Conservation (phyloP, 2,329 filamentous ascomycete genomes). For the Penicillium sp. region DNA sequence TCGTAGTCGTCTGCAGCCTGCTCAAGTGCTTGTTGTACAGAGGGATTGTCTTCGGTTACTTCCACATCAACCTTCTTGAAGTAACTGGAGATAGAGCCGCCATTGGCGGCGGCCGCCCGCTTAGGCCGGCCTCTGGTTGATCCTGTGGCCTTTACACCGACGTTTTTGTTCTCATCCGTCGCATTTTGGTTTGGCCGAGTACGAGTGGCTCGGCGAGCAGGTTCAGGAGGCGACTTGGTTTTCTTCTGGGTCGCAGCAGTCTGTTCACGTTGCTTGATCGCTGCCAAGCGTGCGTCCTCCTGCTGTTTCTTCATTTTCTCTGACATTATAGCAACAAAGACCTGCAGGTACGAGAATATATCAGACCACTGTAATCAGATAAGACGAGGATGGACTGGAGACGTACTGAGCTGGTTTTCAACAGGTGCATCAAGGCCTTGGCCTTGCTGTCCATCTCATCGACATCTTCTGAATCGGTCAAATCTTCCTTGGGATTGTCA, state of each 20-base stretch:
- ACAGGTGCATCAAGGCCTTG: slow-evolving; percentile 46
- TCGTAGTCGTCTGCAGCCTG: slow-evolving; percentile 59
- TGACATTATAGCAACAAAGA: slow-evolving; percentile 52
- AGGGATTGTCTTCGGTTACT: slow-evolving; percentile 53
- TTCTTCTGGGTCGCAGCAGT: slow-evolving; percentile 29
- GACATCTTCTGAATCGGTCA: slow-evolving; percentile 29
- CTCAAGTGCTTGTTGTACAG: slow-evolving; percentile 58
- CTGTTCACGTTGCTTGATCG: slow-evolving; percentile 33
- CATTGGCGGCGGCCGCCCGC: slow-evolving; percentile 27
- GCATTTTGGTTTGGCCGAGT: slow-evolving; percentile 24
- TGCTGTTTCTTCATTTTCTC: slow-evolving; percentile 52
- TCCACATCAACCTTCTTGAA: slow-evolving; percentile 61
- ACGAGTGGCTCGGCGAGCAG: slow-evolving; percentile 36
- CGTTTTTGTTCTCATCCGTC: slow-evolving; percentile 18
- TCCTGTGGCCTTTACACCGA: slow-evolving; percentile 23
- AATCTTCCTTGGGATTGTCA: slow-evolving; percentile 23
- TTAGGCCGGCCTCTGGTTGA: slow-evolving; percentile 32
- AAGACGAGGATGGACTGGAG: background rate
- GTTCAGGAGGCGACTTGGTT: slow-evolving; percentile 23
- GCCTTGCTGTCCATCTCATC: slow-evolving; percentile 47
- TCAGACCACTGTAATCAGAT: background rate
- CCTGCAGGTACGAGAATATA: slow-evolving; percentile 27
- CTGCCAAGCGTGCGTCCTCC: slow-evolving; percentile 43
- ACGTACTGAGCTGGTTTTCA: slow-evolving; percentile 48
- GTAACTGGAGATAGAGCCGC: slow-evolving; percentile 57